Evolutionary conservation across 2,329 filamentous ascomycete species (phyloP), one percentile per base, ranked within the genome.

Genomic region (Hypomyces rosellus): DNA sequence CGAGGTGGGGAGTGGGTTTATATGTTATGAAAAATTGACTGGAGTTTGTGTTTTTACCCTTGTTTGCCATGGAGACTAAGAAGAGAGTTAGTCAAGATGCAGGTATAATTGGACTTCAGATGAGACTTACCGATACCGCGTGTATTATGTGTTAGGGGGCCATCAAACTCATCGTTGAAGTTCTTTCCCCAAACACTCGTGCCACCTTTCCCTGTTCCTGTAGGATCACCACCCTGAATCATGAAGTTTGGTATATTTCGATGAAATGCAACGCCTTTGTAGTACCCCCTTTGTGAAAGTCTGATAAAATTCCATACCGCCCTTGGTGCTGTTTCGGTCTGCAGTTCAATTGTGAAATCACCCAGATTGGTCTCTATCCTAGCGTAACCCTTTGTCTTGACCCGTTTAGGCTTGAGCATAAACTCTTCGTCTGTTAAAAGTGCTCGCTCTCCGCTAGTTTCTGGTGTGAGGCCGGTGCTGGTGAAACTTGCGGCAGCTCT

Each of bases 261-360:
- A 68, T 99, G 93, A 65, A 99, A 99, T 12, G 78, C 69, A 2
- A 96, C 85, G 56, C 81, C 81, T 46, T 82, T 83, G 72, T 97
- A 99, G 69, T 96, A 96, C 1, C 92, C 92, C 57, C 86, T 88
- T 63, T 96, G 87, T 1, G 90, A 82, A 4, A 99, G 74, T 50
- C 87, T 84, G 47, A 95, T 81, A 63, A 99, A 99, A 67, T 99
- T 99, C 89, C 92, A 99, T 2, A 97, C 93, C 0, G 93, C 90
- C 59, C 87, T 88, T 1, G 93, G 93, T 2, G 93, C 91, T 49
- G 85, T 88, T 64, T 99, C 93, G 2, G 93, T 88, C 55, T 92
- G 87, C 5, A 99, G 76, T 65, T 97, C 92, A 54, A 99, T 73
- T 55, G 89, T 96, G 16, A 99, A 65, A 55, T 91, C 84, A 34